Base-by-base conservation (phyloP, 2,329 filamentous ascomycete genomes). In the Chrysoporthe austroafricana region DNA sequence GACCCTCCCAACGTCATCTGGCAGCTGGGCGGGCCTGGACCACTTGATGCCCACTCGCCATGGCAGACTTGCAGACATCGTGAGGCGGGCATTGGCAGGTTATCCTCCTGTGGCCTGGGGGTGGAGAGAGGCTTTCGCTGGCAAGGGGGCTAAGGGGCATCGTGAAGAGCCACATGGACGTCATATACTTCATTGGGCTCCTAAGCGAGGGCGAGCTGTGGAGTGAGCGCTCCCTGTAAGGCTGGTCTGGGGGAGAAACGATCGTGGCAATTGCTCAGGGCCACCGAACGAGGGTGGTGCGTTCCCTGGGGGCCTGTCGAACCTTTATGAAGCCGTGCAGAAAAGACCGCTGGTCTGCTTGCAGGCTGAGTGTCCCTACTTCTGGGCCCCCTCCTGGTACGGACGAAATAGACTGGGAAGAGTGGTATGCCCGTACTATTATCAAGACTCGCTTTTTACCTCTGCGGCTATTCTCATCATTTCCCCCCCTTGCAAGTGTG, bases 1-100 rank as follows among this genome's bases (percentile, higher is more conserved):
- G 50, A 63, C 56, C 36, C 5, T 6, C 36, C 36, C 63, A 60
- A 65, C 63, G 63, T 60, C 63, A 65, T 60, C 54, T 26, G 54
- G 63, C 63, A 65, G 54, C 26, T 65, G 42, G 32, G 43, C 52
- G 43, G 63, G 39, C 48, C 48, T 63, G 48, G 34, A 42, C 54
- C 63, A 61, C 44, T 52, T 11, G 13, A 39, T 58, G 18, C 34
- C 54, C 26, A 60, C 16, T 39, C 18, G 36, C 58, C 58, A 61
- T 32, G 42, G 42, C 21, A 26, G 21, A 60, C 39, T 32, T 44
- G 39, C 58, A 44, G 59, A 44, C 62, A 63, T 48, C 26, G 52
- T 52, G 52, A 48, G 16, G 50, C 50, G 32, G 50, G 50, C 50
- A 54, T 32, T 32, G 50, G 50, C 50, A 54, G 61, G n/a, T 34